phyloP scores from a whole-genome alignment of 176 grass and related monocot species.

The Pontederia crassipes region DNA sequence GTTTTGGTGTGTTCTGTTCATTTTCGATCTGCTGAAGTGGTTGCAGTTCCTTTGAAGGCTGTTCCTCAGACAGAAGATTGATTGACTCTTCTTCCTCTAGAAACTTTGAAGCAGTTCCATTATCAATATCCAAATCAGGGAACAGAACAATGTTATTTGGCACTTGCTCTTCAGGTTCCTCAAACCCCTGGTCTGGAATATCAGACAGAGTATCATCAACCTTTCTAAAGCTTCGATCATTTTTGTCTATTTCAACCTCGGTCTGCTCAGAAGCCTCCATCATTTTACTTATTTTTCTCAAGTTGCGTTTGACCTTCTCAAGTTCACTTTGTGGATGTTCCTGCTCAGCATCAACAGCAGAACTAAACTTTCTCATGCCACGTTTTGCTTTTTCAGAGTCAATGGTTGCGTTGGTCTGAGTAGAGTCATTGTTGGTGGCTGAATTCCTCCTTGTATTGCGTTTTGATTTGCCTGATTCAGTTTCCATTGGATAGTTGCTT shows the following conservation, averaged over 20 bases:
- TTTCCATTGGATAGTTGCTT: conserved; percentile 61
- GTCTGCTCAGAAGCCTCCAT: conserved; percentile 37
- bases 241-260: conserved; percentile 35
- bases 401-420: conserved; percentile 29
- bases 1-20: conserved; percentile 25
- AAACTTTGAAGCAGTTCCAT: conserved; percentile 19
- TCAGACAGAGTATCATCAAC: conserved; percentile 22
- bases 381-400: conserved; percentile 59
- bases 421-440: conserved; percentile 20
- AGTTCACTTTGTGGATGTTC: conserved; percentile 74
- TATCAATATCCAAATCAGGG: conserved; percentile 28
- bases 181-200: conserved; percentile 26
- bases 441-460: conserved; percentile 37
- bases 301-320: conserved; percentile 85
- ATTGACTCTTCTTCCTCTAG: conserved; percentile 26
- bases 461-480: conserved; percentile 76
- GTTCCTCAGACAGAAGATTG: conserved; percentile 19
- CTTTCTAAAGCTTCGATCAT: conserved; percentile 11
- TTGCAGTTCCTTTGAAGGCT: conserved; percentile 35
- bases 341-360: conserved; percentile 42
- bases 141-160: conserved; percentile 20
- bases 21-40: conserved; percentile 32
- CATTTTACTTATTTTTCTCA: conserved; percentile 68
- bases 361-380: conserved; percentile 34
- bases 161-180: conserved; percentile 27